phyloP scores from a whole-genome alignment of 73 alveolate genomes.

The Diophrys sp. region DNA sequence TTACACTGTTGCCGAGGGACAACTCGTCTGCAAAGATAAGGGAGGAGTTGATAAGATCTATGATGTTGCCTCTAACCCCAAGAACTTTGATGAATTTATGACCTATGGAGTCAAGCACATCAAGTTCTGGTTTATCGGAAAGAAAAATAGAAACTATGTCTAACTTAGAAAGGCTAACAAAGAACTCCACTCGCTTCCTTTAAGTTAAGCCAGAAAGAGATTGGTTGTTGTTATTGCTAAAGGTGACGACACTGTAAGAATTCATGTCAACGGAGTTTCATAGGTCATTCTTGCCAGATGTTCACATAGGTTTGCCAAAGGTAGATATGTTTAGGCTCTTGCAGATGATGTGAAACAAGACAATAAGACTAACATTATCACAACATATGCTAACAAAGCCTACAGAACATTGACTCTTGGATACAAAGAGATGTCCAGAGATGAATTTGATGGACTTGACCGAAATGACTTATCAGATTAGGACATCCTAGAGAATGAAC shows the following conservation, averaged over 20 bases:
- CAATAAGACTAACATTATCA: too few relatives aligned
- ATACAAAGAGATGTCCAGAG: slow-evolving; percentile 43
- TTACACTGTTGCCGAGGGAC: slow-evolving; percentile 73
- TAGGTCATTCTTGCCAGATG: slow-evolving; percentile 80
- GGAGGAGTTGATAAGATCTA: slow-evolving; percentile 89
- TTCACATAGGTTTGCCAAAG: background rate
- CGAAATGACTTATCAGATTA: background rate
- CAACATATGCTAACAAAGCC: slow-evolving; percentile 46
- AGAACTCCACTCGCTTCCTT: slow-evolving; percentile 64
- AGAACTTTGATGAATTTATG: slow-evolving; percentile 6
- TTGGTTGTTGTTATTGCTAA: slow-evolving; percentile 71
- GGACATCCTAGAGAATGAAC: slow-evolving; percentile 47
- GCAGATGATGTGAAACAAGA: slow-evolving; percentile 1
- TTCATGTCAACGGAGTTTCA: slow-evolving; percentile 90
- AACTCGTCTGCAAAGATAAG: slow-evolving; percentile 62
- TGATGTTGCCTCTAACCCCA: slow-evolving; percentile 56
- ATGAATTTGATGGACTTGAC: slow-evolving; percentile 30
- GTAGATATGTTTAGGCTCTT: slow-evolving; percentile 15
- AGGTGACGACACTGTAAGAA: slow-evolving; percentile 58
- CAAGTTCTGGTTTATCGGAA: slow-evolving; percentile 74
- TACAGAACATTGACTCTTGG: slow-evolving; percentile 57
- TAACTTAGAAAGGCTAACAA: slow-evolving; percentile 29
- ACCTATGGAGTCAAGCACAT: slow-evolving; percentile 87
- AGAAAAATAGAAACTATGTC: slow-evolving; percentile 47
- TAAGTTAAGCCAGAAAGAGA: slow-evolving; percentile 85